These are phyloP conservation scores for Gardenia jasminoides DNA, from an alignment of 257 asterid species.

Conservation along the genomic window DNA sequence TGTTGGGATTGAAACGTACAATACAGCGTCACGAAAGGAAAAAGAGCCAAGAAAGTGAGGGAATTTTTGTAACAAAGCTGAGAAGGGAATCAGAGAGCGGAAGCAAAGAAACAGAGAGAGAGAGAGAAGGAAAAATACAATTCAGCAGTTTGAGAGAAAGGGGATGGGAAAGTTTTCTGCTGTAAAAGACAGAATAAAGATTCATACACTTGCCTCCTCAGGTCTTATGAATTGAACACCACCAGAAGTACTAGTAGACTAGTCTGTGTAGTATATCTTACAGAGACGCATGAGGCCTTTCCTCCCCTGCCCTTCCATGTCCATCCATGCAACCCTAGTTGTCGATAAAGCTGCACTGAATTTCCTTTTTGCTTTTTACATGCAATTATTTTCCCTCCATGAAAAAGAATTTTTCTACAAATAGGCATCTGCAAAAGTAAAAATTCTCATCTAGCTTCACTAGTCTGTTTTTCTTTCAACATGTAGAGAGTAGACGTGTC, in stretches of 20 bases:
- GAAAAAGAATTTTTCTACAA: too few relatives aligned
- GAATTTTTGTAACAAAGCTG: constrained; percentile 16
- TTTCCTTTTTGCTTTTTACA: too few relatives aligned
- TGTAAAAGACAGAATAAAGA: background rate
- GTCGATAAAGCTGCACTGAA: too few relatives aligned
- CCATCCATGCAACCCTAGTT: background rate
- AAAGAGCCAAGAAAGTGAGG: constrained; percentile 15
- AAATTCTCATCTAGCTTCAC: too few relatives aligned
- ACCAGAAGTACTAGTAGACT: background rate
- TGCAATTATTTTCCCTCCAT: too few relatives aligned
- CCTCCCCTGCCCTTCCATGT: background rate
- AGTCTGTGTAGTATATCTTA: too few relatives aligned
- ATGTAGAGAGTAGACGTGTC: too few relatives aligned
- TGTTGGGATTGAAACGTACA: constrained; percentile 18
- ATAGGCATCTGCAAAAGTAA: too few relatives aligned
- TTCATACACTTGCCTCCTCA: background rate
- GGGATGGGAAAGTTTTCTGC: background rate
- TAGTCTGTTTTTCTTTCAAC: too few relatives aligned
- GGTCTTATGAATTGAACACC: background rate
- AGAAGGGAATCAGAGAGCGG: constrained; percentile 1
- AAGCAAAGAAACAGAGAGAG: background rate
- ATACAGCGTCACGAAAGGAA: background rate
- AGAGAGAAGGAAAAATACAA: background rate
- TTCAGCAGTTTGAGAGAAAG: constrained; percentile 8
- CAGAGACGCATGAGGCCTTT: background rate